Percentiles rank a stretch among this genome's conserved stretches.
Evolutionary conservation across 2,329 filamentous ascomycete genomes (phyloP).

Genomic region (Aspergillus brunneoviolaceus): DNA sequence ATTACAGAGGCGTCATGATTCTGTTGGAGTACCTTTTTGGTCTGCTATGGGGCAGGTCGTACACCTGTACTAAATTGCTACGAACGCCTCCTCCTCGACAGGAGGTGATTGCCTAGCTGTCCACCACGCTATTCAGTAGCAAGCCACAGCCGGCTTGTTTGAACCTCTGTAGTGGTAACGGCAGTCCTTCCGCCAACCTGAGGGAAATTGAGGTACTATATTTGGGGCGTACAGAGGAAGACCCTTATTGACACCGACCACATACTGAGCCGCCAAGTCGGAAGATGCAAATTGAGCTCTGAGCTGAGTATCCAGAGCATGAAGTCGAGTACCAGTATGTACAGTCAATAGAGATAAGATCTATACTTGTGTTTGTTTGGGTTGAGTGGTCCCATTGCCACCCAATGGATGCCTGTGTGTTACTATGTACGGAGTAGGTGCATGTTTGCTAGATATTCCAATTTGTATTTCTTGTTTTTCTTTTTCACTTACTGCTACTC

Average conservation of each 20-base stretch:
- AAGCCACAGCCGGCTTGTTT: conserved; percentile 2
- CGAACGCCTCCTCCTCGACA: neutral
- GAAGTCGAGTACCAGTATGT: neutral
- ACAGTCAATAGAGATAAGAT: conserved; percentile 1
- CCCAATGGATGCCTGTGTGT: neutral
- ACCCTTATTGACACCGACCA: neutral
- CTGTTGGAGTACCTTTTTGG: neutral
- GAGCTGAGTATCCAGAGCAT: neutral
- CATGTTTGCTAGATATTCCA: neutral
- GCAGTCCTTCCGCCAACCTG: neutral
- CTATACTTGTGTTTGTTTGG: conserved; percentile 5
- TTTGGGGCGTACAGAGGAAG: neutral
- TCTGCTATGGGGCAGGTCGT: neutral
- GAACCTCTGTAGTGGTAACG: neutral
- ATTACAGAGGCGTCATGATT: neutral
- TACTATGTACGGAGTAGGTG: neutral
- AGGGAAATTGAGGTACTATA: conserved; percentile 8
- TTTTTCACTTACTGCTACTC: neutral
- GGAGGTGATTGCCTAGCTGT: neutral
- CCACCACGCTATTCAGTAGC: neutral
- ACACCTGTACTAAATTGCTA: neutral
- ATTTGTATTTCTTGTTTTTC: neutral
- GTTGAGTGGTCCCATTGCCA: neutral
- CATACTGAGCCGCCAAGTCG: too few species aligned
- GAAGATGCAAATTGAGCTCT: neutral